Conservation (phyloP, 2,329 filamentous ascomycete species). For the Verruconis gallopava region DNA sequence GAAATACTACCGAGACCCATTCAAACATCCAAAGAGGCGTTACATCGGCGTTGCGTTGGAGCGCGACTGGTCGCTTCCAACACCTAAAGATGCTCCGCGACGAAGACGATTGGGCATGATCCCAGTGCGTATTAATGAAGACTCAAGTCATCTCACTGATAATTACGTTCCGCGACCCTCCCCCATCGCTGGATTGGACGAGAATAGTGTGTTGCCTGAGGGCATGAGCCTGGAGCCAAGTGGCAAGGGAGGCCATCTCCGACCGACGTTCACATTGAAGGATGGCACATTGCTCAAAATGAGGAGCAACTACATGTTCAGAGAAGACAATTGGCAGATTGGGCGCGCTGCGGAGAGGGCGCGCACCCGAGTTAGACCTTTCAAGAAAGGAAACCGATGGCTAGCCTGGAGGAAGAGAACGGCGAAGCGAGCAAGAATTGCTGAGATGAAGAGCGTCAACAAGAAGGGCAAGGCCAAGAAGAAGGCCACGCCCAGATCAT, state of each 20-base stretch:
- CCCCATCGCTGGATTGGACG: background rate
- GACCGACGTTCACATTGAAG: slow-evolving; percentile 16
- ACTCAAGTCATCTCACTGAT: background rate
- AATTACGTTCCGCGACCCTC: slow-evolving; percentile 4
- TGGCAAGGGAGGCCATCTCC: slow-evolving; percentile 11
- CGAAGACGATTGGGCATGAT: slow-evolving; percentile 66
- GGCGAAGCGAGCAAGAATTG: slow-evolving; percentile 37
- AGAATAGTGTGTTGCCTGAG: background rate
- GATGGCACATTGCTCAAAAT: slow-evolving; percentile 24
- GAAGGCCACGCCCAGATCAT: slow-evolving; percentile 3
- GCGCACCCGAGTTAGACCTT: slow-evolving; percentile 41
- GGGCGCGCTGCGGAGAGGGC: slow-evolving; percentile 49
- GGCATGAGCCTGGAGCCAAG: background rate
- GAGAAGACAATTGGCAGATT: slow-evolving; percentile 56
- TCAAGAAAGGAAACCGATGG: slow-evolving; percentile 47
- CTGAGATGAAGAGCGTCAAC: slow-evolving; percentile 42
- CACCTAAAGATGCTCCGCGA: slow-evolving; percentile 59
- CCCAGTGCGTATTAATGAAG: slow-evolving; percentile 19
- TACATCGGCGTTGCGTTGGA: slow-evolving; percentile 91
- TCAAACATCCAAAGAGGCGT: slow-evolving; percentile 69
- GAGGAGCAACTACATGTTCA: slow-evolving; percentile 48
- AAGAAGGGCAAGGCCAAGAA: slow-evolving; percentile 25
- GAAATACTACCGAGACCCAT: slow-evolving; percentile 87
- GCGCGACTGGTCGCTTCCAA: slow-evolving; percentile 66
- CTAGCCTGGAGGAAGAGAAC: slow-evolving; percentile 50